Evolutionary conservation across 73 alveolate genomes (phyloP), one percentile per base, ranked within the genome.

Genomic region (Diophrys sp.): DNA sequence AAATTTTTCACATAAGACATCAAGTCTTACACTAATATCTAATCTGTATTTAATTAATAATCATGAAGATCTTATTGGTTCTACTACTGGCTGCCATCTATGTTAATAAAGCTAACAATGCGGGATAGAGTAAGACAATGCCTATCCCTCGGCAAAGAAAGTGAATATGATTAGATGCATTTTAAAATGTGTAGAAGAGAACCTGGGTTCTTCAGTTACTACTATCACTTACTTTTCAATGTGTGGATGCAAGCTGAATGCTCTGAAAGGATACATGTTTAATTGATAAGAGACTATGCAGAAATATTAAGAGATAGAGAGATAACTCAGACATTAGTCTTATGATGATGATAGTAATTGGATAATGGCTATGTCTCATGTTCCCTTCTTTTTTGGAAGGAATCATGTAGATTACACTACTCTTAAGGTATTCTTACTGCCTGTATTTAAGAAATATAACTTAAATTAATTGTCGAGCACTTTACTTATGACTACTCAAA

Each of bases 341-440:
- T 23, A 29, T 32, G 79, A 71, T 71, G 33, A 30, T 1, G 5
- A 67, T 33, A 33, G 29, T 32, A 33, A 14, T 31, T 71, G 79
- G 79, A 71, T 8, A 32, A 31, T 71, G 8, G 32, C 68, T 31
- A 33, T 71, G 5, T 8, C 29, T 24, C 79, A 71, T 31, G 5
- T 32, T 1, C 79, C 79, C 30, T 71, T 71, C 56, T 68, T 23
- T 31, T 68, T 29, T 18, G 75, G 75, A 25, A 11, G 62, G 62
- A 44, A 44, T 44, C 62, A 44, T 44, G 62, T 5, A 62, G 73
- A 14, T 62, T 23, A 62, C n/a, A 26, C 31, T 62, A 26, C 33
- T 2, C 54, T 71, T 31, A 71, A 71, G 29, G 32, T 0, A 29
- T 1, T 5, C 1, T 32, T 71, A 23, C 67, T 71, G 1, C 79